Percentiles rank a stretch among this genome's conserved stretches.
Conservation (phyloP, 768 basidiomycete species). For the Auriculariales sp. region DNA sequence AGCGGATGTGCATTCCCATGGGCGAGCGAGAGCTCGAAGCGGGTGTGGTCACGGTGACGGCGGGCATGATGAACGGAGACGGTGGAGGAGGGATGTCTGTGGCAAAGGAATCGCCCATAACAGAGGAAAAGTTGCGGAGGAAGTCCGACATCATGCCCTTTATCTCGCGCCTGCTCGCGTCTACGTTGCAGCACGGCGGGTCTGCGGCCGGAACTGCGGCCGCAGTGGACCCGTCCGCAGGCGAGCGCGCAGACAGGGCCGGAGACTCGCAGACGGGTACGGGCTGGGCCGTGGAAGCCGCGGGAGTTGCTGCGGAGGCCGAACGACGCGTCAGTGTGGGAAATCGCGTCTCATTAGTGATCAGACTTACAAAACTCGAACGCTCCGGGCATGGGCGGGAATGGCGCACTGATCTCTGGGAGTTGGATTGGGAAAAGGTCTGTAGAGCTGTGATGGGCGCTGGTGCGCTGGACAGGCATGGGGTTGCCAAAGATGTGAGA, state of each 20-base stretch:
- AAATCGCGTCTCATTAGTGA: too few species aligned
- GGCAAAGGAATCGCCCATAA: slow-evolving; percentile 25
- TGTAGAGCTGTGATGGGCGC: background rate
- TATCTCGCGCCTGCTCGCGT: slow-evolving; percentile 35
- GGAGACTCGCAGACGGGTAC: too few species aligned
- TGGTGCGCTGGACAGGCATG: too few species aligned
- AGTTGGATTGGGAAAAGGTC: background rate
- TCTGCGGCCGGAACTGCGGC: background rate
- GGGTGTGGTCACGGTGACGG: background rate
- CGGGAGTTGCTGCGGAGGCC: too few species aligned
- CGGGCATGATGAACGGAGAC: slow-evolving; percentile 5
- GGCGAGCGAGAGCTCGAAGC: background rate
- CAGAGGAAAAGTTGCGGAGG: slow-evolving; percentile 34
- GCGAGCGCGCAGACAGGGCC: too few species aligned
- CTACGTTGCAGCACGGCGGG: slow-evolving; percentile 27
- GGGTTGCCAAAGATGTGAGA: too few species aligned
- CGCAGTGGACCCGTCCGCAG: background rate
- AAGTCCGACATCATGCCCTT: slow-evolving; percentile 33
- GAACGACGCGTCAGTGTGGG: too few species aligned
- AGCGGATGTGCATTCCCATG: background rate
- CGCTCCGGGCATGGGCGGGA: too few species aligned
- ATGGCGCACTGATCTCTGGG: too few species aligned
- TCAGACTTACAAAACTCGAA: too few species aligned
- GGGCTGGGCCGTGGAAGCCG: too few species aligned
- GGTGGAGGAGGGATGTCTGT: slow-evolving; percentile 8